Conservation (phyloP, 2,329 filamentous ascomycete genomes). For the Graphilbum ipis-grandicollis region DNA sequence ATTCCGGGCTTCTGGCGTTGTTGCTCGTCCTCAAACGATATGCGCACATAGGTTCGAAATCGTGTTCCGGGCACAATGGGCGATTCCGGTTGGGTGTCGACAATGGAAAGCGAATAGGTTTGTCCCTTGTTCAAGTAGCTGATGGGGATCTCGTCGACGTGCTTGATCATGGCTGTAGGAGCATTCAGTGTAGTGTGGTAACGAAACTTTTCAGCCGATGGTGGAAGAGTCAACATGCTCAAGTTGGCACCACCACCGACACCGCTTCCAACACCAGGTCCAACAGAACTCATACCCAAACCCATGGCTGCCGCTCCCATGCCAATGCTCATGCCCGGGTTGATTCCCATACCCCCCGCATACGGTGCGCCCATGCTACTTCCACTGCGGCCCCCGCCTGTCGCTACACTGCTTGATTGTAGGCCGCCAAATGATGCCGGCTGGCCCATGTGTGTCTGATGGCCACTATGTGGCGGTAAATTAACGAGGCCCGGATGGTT, state of each 20-base stretch:
- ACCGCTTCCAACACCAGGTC: no score
- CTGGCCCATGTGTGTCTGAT: conserved; percentile 2
- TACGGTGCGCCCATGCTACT: no score
- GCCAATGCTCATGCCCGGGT: no score
- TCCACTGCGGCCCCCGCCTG: no score
- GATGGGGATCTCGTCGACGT: conserved; percentile 80
- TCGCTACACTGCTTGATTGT: no score
- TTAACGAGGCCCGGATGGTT: conserved; percentile 2
- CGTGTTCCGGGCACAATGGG: conserved; percentile 42
- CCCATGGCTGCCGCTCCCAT: not conserved
- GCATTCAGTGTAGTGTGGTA: conserved; percentile 84
- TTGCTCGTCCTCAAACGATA: conserved; percentile 93
- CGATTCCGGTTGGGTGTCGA: conserved; percentile 53
- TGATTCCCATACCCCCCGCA: no score
- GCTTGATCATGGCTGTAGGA: conserved; percentile 89
- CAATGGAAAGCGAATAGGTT: conserved; percentile 71
- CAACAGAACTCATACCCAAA: not conserved
- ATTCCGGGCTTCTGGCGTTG: conserved; percentile 57
- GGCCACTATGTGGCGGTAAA: conserved; percentile 5
- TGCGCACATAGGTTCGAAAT: conserved; percentile 83
- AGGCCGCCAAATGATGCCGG: not conserved
- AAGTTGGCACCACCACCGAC: conserved; percentile 9
- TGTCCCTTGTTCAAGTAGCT: conserved; percentile 97
- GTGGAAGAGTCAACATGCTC: conserved; percentile 29
- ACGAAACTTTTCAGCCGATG: conserved; percentile 57